A percentile compares a stretch with the other conserved stretches of the same genome.
Evolutionary conservation across 306 rosid species (phyloP).

Genomic region (Castanopsis chinensis): DNA sequence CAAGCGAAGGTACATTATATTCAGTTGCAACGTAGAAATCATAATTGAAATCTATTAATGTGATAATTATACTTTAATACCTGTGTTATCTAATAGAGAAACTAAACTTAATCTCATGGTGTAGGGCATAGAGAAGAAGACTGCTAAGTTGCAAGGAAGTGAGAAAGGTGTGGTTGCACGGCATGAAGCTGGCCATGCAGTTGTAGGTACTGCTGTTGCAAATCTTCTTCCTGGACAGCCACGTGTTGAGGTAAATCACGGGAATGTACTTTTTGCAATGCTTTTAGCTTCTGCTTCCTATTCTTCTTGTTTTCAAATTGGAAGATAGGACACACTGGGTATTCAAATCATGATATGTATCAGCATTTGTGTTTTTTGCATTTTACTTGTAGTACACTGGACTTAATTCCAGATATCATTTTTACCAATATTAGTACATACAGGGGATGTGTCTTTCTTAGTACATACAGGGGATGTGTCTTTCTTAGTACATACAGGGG

Average conservation of each 20-base stretch:
- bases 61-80: not conserved
- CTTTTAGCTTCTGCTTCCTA: not conserved
- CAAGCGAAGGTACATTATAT: no score
- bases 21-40: no score
- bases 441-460: not conserved
- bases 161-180: slow-evolving; percentile 98
- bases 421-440: not conserved
- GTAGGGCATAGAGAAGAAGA: slow-evolving; percentile 98
- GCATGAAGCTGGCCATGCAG: slow-evolving; percentile 99
- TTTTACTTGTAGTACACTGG: not conserved
- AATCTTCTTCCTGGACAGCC: slow-evolving; percentile 93
- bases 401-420: not conserved
- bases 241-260: slow-evolving; percentile 74
- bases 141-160: slow-evolving; percentile 81
- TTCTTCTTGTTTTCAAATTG: not conserved
- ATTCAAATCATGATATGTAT: slow-evolving; percentile 12
- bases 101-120: slow-evolving; percentile 32
- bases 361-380: not conserved
- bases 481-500: not conserved
- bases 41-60: not conserved
- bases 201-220: slow-evolving; percentile 96
- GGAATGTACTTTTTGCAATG: not conserved
- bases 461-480: no score
- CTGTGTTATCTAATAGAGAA: slow-evolving; percentile 23
- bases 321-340: slow-evolving; percentile 10